phyloP scores from a whole-genome alignment of 352 stramenopile species.

The Pythium coloratum region DNA sequence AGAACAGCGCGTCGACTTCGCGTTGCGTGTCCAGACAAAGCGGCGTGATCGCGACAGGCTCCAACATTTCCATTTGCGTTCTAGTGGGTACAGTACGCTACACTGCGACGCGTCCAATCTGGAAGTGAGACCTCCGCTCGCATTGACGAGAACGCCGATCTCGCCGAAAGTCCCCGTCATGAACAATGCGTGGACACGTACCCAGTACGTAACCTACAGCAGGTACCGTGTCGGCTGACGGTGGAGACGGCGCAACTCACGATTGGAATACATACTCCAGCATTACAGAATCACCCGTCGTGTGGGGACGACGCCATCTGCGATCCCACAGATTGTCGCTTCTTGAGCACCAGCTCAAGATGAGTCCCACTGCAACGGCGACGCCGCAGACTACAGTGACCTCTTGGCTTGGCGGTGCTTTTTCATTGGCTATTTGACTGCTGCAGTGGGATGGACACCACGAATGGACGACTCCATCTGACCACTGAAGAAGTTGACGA shows the following conservation, averaged over 20 bases:
- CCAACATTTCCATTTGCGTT: not conserved
- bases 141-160: not conserved
- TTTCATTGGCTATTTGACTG: not conserved
- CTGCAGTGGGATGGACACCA: not conserved
- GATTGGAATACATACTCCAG: too few species aligned
- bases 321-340: too few species aligned
- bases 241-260: too few species aligned
- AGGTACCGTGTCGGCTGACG: too few species aligned
- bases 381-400: not conserved
- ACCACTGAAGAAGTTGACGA: not conserved
- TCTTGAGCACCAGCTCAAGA: not conserved
- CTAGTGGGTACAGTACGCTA: too few species aligned
- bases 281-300: too few species aligned
- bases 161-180: not conserved
- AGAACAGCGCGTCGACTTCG: conserved; percentile 54
- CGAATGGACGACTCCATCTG: not conserved
- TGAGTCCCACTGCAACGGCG: not conserved
- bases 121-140: not conserved
- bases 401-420: not conserved
- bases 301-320: too few species aligned
- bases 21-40: conserved; percentile 40
- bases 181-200: not conserved
- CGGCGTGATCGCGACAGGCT: conserved; percentile 25
- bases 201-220: too few species aligned
- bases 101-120: not conserved